Conservation (phyloP, 805 yeast genomes). For the Kurtzmaniella cleridarum region DNA sequence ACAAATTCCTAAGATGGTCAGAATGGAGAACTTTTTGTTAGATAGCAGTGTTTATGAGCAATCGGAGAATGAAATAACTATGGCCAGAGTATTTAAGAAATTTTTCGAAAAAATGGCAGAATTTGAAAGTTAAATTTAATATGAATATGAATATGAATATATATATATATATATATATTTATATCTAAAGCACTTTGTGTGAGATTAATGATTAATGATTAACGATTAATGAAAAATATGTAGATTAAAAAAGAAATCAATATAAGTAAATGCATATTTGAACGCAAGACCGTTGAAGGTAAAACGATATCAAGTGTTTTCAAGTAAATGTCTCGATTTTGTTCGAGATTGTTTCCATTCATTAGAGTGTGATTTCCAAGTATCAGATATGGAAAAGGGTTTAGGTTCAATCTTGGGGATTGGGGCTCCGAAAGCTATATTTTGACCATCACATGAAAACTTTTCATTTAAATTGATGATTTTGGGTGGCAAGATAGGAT, state of each 20-base stretch:
- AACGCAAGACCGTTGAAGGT: too few relatives aligned
- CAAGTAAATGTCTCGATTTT: too few relatives aligned
- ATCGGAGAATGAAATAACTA: slow-evolving; percentile 1
- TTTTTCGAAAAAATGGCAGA: slow-evolving; percentile 9
- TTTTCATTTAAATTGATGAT: slow-evolving; percentile 10
- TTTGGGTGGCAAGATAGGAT: slow-evolving; percentile 30
- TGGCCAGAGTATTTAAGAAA: slow-evolving; percentile 3
- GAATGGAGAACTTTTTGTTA: slow-evolving; percentile 5
- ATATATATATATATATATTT: too few relatives aligned
- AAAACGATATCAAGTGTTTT: too few relatives aligned
- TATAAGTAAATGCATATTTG: too few relatives aligned
- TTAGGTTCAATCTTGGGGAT: slow-evolving; percentile 1
- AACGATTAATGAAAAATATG: too few relatives aligned
- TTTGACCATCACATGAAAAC: slow-evolving; percentile 6
- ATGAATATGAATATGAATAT: too few relatives aligned
- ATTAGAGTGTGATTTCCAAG: slow-evolving; percentile 1
- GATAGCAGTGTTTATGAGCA: slow-evolving; percentile 3
- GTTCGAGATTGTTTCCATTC: slow-evolving; percentile 1
- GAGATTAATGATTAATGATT: too few relatives aligned
- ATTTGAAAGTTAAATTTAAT: not conserved
- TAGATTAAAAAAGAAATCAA: too few relatives aligned
- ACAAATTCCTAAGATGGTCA: slow-evolving; percentile 18
- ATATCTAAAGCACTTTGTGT: too few relatives aligned
- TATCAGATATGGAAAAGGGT: not conserved
- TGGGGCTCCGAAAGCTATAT: not conserved